A percentile compares a stretch with the other conserved stretches of the same genome.
phyloP scores from a whole-genome alignment of 1,139 yeast genomes.

The Pichia sorboxylosa region DNA sequence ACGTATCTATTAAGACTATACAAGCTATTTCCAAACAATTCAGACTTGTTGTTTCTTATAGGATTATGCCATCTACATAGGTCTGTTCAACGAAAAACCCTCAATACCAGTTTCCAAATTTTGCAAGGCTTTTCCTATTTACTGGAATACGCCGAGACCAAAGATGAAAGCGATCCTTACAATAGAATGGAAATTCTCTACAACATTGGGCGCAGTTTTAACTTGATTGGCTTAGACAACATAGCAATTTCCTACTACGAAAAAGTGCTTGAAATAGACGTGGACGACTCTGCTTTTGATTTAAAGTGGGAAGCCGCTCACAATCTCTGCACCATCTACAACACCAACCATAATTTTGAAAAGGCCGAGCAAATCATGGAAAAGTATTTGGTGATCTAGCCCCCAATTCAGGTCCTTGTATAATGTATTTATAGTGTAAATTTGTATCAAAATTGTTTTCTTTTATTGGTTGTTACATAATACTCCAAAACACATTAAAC shows the following conservation, averaged over 20 bases:
- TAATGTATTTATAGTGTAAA: no score
- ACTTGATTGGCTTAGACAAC: slow-evolving; percentile 62
- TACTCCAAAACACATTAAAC: no score
- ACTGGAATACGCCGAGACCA: slow-evolving; percentile 52
- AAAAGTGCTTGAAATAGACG: slow-evolving; percentile 37
- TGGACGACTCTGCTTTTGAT: slow-evolving; percentile 32
- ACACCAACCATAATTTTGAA: slow-evolving; percentile 57
- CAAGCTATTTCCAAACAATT: slow-evolving; percentile 56
- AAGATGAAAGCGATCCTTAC: slow-evolving; percentile 29
- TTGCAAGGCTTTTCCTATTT: slow-evolving; percentile 77
- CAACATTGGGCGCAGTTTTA: slow-evolving; percentile 78
- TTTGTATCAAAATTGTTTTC: no score
- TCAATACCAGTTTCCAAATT: slow-evolving; percentile 76
- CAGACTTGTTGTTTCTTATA: slow-evolving; percentile 61
- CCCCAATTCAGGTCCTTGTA: no score
- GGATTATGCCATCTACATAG: slow-evolving; percentile 84
- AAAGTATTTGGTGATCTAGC: slow-evolving; percentile 30
- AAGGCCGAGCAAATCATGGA: slow-evolving; percentile 56
- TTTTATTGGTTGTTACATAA: no score
- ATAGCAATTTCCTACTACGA: slow-evolving; percentile 67
- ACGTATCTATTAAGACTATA: slow-evolving; percentile 56
- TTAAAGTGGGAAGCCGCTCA: slow-evolving; percentile 75
- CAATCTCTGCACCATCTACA: slow-evolving; percentile 65
- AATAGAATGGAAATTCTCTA: slow-evolving; percentile 72
- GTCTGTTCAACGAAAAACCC: slow-evolving; percentile 80